Percentiles rank a stretch among this genome's conserved stretches.
Conservation (phyloP, 1,284 basidiomycete genomes). For the Papiliotrema laurentii region DNA sequence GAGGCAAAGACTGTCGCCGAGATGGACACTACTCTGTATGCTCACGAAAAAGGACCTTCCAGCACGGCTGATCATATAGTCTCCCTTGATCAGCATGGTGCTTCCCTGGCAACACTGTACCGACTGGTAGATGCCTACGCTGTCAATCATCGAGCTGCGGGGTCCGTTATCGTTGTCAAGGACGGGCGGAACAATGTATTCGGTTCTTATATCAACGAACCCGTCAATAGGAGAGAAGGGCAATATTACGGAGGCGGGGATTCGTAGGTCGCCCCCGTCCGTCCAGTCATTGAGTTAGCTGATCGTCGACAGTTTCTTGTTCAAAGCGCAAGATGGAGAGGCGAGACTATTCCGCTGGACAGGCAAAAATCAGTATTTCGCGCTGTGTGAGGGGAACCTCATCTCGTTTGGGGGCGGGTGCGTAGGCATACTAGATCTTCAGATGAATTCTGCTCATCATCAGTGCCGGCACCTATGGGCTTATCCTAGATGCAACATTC, state of each 20-base stretch:
- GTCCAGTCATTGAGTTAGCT: background rate
- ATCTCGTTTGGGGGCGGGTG: conserved; percentile 89
- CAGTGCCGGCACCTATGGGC: conserved; percentile 79
- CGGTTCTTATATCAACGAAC: conserved; percentile 76
- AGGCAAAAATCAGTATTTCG: conserved; percentile 84
- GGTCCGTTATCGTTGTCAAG: conserved; percentile 58
- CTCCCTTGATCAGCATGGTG: conserved; percentile 92
- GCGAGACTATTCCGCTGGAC: conserved; percentile 78
- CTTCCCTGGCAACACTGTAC: conserved; percentile 84
- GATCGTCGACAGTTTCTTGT: conserved; percentile 62
- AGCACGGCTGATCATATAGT: conserved; percentile 33
- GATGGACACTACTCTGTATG: conserved; percentile 80
- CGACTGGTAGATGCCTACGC: conserved; percentile 54
- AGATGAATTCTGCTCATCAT: background rate
- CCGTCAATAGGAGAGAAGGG: conserved; percentile 57
- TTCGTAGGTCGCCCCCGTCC: conserved; percentile 56
- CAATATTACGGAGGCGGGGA: conserved; percentile 78
- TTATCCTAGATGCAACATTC: conserved; percentile 82
- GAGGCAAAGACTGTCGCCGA: conserved; percentile 66
- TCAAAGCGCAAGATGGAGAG: conserved; percentile 53
- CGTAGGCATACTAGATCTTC: conserved; percentile 35
- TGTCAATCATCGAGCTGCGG: conserved; percentile 39
- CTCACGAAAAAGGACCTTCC: background rate
- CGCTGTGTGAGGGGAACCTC: conserved; percentile 72
- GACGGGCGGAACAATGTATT: conserved; percentile 64